phyloP scores from a whole-genome alignment of 148 eudicot genomes.

The Rhododendron molle region DNA sequence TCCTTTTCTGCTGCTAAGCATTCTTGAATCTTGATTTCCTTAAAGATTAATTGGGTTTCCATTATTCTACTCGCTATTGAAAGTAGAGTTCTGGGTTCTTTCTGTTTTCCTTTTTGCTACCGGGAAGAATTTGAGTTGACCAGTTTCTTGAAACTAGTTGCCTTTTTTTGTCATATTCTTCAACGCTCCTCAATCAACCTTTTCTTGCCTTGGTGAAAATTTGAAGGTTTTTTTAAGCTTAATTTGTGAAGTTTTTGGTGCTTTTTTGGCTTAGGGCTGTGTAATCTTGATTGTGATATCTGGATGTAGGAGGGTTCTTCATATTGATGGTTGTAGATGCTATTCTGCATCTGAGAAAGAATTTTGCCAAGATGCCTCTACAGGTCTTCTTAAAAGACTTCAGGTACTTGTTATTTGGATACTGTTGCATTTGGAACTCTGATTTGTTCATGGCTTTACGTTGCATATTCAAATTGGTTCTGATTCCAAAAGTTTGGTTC shows the following conservation, averaged over 20 bases:
- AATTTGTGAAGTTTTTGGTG: not conserved
- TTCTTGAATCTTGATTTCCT: not conserved
- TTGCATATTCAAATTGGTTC: too few species aligned
- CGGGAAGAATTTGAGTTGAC: not conserved
- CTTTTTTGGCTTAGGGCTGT: not conserved
- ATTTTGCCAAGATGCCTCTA: constrained; percentile 1
- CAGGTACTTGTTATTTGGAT: not conserved
- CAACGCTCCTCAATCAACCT: not conserved
- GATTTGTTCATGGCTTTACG: not conserved
- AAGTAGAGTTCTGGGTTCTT: not conserved
- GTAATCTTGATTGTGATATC: not conserved
- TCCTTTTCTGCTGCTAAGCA: not conserved
- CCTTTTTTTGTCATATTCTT: not conserved
- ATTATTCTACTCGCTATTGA: not conserved
- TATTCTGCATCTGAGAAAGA: not conserved
- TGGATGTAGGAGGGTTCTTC: not conserved
- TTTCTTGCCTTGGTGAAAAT: not conserved
- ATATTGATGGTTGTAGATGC: not conserved
- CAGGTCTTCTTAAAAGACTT: constrained; percentile 1
- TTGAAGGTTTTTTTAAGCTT: not conserved
- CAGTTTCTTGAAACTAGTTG: not conserved
- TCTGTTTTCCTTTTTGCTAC: not conserved
- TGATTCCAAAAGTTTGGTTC: not conserved
- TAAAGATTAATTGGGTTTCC: not conserved
- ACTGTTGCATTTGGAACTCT: not conserved